Percentiles rank a stretch among this genome's conserved stretches.
These are phyloP conservation scores for Lolium rigidum DNA, from an alignment of 176 grass and related monocot species.

Conservation along the genomic window DNA sequence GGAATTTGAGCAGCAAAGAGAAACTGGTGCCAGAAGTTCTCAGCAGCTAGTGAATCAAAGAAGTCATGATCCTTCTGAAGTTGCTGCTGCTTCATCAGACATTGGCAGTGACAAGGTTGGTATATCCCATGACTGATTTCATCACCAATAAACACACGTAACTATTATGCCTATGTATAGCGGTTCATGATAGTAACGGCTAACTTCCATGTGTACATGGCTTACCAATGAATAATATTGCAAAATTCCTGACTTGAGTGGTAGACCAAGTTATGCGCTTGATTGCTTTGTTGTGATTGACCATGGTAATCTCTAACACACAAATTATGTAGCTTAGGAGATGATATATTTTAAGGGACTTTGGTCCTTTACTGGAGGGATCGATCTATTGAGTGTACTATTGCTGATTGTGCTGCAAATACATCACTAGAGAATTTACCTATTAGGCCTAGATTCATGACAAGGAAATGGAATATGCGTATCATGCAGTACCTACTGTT, in stretches of 20 bases:
- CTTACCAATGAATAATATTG: constrained; percentile 11
- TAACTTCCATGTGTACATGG: neutral
- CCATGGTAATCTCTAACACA: constrained; percentile 17
- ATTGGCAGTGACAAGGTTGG: constrained; percentile 76
- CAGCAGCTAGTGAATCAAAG: constrained; percentile 75
- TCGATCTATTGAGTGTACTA: constrained; percentile 24
- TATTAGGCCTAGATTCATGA: constrained; percentile 15
- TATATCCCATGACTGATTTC: constrained; percentile 36
- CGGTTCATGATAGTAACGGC: neutral
- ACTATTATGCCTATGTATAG: neutral
- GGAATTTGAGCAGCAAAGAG: constrained; percentile 99
- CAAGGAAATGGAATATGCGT: constrained; percentile 1
- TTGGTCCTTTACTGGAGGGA: neutral
- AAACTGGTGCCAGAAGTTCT: constrained; percentile 66
- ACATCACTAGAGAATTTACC: constrained; percentile 20
- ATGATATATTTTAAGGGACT: neutral
- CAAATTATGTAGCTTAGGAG: constrained; percentile 20
- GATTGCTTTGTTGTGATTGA: constrained; percentile 27
- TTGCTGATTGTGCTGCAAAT: constrained; percentile 7
- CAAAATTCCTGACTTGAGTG: constrained; percentile 7
- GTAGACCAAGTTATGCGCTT: constrained; percentile 5
- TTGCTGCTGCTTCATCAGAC: constrained; percentile 61
- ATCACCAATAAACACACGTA: neutral
- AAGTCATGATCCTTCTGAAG: constrained; percentile 64
- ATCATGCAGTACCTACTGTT: neutral